Percentiles rank a stretch among this genome's conserved stretches.
Conservation (phyloP, 2,329 filamentous ascomycete species). For the Didymosphaeria variabile region DNA sequence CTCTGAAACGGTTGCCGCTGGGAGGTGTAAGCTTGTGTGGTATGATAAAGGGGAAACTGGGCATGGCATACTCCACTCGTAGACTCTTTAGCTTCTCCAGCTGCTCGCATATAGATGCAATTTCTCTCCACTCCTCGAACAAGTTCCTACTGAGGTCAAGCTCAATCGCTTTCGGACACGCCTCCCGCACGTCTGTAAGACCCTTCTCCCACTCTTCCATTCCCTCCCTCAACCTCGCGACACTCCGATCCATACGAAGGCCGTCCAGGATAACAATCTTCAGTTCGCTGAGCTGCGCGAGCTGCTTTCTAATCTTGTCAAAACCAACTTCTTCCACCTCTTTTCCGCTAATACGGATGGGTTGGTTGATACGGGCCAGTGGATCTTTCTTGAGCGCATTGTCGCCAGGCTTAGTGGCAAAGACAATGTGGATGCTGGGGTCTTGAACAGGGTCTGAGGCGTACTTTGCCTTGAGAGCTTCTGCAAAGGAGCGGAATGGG, state of each 20-base stretch:
- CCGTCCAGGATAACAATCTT: slow-evolving; percentile 85
- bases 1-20: slow-evolving; percentile 77
- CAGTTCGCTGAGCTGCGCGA: slow-evolving; percentile 80
- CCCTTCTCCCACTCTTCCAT: slow-evolving; percentile 36
- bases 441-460: slow-evolving; percentile 65
- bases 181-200: slow-evolving; percentile 61
- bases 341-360: slow-evolving; percentile 80
- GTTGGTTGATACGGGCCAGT: slow-evolving; percentile 45
- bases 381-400: slow-evolving; percentile 28
- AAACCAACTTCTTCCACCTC: slow-evolving; percentile 94
- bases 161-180: slow-evolving; percentile 70
- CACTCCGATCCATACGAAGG: slow-evolving; percentile 64
- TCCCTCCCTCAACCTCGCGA: slow-evolving; percentile 30
- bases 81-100: slow-evolving; percentile 72
- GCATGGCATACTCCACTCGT: slow-evolving; percentile 71
- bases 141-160: slow-evolving; percentile 88
- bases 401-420: slow-evolving; percentile 32
- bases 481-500: slow-evolving; percentile 74
- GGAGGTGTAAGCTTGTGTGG: slow-evolving; percentile 18
- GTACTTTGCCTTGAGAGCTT: slow-evolving; percentile 86
- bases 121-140: slow-evolving; percentile 71
- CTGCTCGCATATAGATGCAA: slow-evolving; percentile 75
- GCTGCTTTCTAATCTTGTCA: slow-evolving; percentile 84
- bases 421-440: slow-evolving; percentile 41
- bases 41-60: neutral